These are phyloP conservation scores for Mycena sp. DNA, from an alignment of 1,284 basidiomycete species.

Conservation along the genomic window DNA sequence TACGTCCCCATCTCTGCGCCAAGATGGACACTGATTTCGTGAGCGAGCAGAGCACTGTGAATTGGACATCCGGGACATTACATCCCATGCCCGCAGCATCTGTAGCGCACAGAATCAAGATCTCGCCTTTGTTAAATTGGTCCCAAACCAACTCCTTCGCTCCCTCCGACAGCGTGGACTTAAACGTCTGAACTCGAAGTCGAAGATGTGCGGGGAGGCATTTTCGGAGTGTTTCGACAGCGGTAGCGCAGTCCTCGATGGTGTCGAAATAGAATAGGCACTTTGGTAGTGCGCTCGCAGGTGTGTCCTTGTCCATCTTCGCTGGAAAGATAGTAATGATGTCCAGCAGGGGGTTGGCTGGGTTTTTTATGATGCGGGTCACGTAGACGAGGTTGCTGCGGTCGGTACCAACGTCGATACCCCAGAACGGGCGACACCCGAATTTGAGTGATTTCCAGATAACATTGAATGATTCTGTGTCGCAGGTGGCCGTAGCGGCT, in stretches of 20 bases:
- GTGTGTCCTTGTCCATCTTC: constrained; percentile 4
- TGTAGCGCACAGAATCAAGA: background rate
- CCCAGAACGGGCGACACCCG: constrained; percentile 32
- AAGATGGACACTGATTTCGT: background rate
- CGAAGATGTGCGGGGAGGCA: background rate
- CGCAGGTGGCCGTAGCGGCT: constrained; percentile 34
- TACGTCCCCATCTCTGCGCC: background rate
- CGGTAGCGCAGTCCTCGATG: background rate
- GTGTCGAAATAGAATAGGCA: constrained; percentile 14
- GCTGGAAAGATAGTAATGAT: constrained; percentile 17
- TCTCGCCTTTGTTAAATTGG: background rate
- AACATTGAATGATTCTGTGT: constrained; percentile 30
- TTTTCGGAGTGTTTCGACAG: background rate
- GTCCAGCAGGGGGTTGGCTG: constrained; percentile 29
- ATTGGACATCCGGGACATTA: background rate
- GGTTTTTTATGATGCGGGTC: constrained; percentile 17
- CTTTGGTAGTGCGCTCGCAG: constrained; percentile 2
- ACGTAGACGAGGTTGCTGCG: constrained; percentile 30
- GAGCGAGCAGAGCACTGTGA: background rate
- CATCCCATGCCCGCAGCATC: background rate
- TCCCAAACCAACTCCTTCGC: background rate
- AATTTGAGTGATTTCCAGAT: constrained; percentile 32
- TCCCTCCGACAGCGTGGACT: background rate
- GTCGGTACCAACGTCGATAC: constrained; percentile 33
- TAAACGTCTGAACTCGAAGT: background rate